Conservation (phyloP, 495 filamentous ascomycete species). For the Podospora sp. region DNA sequence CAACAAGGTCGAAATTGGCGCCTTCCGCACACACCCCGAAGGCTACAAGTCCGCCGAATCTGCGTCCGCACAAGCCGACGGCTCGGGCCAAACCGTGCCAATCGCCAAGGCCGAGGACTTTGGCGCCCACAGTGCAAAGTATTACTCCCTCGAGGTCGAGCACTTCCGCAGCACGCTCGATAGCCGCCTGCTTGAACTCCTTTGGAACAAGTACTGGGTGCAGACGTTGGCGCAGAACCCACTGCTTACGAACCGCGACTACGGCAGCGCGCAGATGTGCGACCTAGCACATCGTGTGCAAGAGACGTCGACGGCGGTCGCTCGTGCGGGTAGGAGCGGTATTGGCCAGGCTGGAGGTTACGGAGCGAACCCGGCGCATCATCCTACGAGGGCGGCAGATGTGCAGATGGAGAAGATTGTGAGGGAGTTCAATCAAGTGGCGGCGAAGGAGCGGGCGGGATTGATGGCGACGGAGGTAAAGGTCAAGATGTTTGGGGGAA, state of each 20-base stretch:
- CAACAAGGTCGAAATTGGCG: conserved; percentile 95
- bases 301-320: conserved; percentile 57
- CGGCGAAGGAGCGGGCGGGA: conserved; percentile 83
- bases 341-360: conserved; percentile 13
- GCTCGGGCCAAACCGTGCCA: conserved; percentile 65
- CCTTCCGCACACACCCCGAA: conserved; percentile 88
- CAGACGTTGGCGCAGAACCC: conserved; percentile 95
- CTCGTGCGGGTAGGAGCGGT: conserved; percentile 35
- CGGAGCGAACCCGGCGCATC: conserved; percentile 7
- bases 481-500: conserved; percentile 69
- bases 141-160: conserved; percentile 88
- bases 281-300: conserved; percentile 82
- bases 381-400: conserved; percentile 42
- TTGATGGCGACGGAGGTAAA: conserved; percentile 83
- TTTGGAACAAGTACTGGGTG: conserved; percentile 99
- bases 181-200: conserved; percentile 74
- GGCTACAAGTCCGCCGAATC: conserved; percentile 57
- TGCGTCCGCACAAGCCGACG: conserved; percentile 9
- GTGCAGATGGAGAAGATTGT: conserved; percentile 77
- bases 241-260: conserved; percentile 90
- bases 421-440: conserved; percentile 76
- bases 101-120: conserved; percentile 93
- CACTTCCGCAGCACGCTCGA: conserved; percentile 94
- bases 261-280: conserved; percentile 85
- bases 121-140: conserved; percentile 84